Percentiles rank a stretch among this genome's conserved stretches.
phyloP scores from a whole-genome alignment of 805 yeast genomes.

The Pichia nanzhaoensis region DNA sequence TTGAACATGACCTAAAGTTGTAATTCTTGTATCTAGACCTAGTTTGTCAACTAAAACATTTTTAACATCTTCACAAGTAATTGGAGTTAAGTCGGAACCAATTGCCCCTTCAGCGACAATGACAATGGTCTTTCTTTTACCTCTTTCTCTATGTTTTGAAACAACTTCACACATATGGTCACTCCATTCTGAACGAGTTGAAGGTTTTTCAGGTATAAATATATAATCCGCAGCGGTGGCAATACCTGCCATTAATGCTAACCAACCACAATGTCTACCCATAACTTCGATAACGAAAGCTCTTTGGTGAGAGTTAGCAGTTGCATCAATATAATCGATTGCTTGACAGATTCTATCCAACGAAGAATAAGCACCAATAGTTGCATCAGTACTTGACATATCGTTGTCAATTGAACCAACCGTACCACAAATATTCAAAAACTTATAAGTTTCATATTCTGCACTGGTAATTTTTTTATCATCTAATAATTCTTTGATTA shows the following conservation, averaged over 20 bases:
- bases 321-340: conserved; percentile 77
- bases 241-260: conserved; percentile 74
- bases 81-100: conserved; percentile 58
- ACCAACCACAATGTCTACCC: conserved; percentile 92
- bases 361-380: conserved; percentile 77
- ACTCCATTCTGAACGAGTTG: conserved; percentile 56
- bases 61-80: conserved; percentile 58
- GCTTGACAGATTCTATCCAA: conserved; percentile 67
- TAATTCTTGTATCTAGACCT: conserved; percentile 71
- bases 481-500: conserved; percentile 48
- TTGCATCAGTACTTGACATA: conserved; percentile 78
- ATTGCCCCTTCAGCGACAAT: conserved; percentile 85
- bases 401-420: conserved; percentile 84
- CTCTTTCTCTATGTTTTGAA: conserved; percentile 57
- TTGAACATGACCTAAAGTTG: conserved; percentile 76
- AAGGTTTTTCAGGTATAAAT: conserved; percentile 75
- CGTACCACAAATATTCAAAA: conserved; percentile 63
- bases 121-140: conserved; percentile 72
- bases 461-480: conserved; percentile 39
- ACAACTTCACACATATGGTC: conserved; percentile 60
- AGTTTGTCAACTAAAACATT: conserved; percentile 51
- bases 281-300: conserved; percentile 82
- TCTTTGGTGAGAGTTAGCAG: conserved; percentile 76
- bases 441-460: conserved; percentile 42
- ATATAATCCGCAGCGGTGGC: conserved; percentile 77